A percentile compares a stretch with the other conserved stretches of the same genome.
Evolutionary conservation across 257 asterid genomes (phyloP).

Genomic region (Lithospermum erythrorhizon): DNA sequence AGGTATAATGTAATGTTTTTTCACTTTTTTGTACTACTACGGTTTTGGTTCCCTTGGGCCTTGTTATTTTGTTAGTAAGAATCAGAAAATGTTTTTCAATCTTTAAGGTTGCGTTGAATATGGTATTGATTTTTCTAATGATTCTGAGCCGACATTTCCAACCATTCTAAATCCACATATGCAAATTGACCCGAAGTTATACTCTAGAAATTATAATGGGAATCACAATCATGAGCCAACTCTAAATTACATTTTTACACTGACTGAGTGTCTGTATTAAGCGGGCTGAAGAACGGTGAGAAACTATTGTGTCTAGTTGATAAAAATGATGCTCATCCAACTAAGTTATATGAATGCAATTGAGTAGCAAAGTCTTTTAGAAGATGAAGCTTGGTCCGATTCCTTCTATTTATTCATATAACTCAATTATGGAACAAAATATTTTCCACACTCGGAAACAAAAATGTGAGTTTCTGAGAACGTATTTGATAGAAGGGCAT

Average conservation of each 20-base stretch:
- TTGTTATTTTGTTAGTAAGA: neutral
- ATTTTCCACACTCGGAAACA: neutral
- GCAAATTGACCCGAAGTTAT: too few species aligned
- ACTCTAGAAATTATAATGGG: neutral
- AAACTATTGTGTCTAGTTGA: too few species aligned
- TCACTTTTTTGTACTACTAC: neutral
- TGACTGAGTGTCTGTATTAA: too few species aligned
- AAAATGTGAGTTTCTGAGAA: neutral
- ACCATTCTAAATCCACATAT: neutral
- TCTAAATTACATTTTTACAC: too few species aligned
- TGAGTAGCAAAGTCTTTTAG: too few species aligned
- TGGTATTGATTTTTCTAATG: neutral
- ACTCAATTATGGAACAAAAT: neutral
- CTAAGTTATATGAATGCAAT: too few species aligned
- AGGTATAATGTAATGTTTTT: slow-evolving; percentile 28
- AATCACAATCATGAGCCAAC: too few species aligned
- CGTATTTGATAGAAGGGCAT: neutral
- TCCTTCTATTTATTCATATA: neutral
- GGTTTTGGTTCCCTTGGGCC: neutral
- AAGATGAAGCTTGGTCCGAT: neutral
- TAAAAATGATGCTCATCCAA: too few species aligned
- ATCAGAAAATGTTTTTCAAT: neutral
- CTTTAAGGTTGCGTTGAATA: neutral
- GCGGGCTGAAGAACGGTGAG: neutral
- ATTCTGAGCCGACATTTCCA: neutral